Evolutionary conservation across 441 rosid species (phyloP).

Genomic region (Mallotus japonicus): DNA sequence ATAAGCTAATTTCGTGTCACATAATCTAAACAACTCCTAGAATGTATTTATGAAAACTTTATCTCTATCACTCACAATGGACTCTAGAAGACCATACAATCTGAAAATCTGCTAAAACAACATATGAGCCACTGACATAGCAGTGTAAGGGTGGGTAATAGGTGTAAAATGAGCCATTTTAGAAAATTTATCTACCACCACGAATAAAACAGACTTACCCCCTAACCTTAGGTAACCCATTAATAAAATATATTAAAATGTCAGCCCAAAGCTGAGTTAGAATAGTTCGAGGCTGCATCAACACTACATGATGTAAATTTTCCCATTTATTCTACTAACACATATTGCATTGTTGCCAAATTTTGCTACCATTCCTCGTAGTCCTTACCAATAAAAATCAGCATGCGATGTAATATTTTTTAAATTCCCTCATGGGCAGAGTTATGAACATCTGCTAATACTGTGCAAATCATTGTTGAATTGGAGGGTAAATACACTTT

Average conservation of each 20-base stretch:
- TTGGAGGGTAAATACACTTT: no score
- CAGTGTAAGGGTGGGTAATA: neutral
- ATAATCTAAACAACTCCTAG: no score
- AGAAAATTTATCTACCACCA: neutral
- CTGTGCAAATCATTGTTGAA: no score
- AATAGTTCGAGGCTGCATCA: neutral
- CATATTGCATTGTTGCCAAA: neutral
- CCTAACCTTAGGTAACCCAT: neutral
- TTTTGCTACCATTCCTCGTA: no score
- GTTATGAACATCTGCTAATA: no score
- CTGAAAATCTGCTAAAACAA: neutral
- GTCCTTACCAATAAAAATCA: no score
- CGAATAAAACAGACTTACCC: neutral
- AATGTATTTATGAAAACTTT: no score
- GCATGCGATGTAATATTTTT: no score
- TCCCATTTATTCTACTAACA: neutral
- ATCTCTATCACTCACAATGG: no score
- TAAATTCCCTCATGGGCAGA: no score
- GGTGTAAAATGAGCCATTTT: neutral
- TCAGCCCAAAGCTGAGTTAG: neutral
- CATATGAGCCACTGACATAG: neutral
- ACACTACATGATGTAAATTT: neutral
- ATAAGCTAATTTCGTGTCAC: no score
- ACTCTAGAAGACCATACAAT: no score
- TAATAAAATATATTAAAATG: neutral